Percentiles rank a stretch among this genome's conserved stretches.
Conservation (phyloP, 139 green algal genomes). For the Tetraselmis striata region DNA sequence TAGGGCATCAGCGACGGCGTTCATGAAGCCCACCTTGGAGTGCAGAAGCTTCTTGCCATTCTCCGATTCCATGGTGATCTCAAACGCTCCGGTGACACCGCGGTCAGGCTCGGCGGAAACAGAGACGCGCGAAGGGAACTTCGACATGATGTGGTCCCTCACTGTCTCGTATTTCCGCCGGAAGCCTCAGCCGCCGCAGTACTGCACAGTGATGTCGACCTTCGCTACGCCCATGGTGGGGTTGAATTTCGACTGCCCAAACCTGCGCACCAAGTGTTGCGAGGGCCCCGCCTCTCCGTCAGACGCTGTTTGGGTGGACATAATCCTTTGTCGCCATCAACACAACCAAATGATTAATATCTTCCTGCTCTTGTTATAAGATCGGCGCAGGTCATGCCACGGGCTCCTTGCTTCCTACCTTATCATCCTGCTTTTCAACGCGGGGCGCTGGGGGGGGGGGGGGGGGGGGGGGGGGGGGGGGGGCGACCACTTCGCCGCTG, state of each 20-base stretch:
- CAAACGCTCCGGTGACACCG: not conserved
- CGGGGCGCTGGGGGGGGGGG: no score
- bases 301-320: no score
- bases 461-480: no score
- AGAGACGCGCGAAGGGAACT: not conserved
- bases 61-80: not conserved
- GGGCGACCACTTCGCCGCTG: no score
- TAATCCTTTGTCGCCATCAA: no score
- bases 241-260: not conserved
- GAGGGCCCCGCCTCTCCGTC: no score
- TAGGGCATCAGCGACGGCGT: not conserved
- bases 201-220: not conserved
- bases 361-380: no score
- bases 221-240: not conserved
- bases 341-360: no score
- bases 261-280: no score
- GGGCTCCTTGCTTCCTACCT: no score
- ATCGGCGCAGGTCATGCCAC: no score
- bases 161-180: not conserved
- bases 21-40: not conserved
- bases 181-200: not conserved
- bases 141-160: not conserved
- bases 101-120: not conserved
- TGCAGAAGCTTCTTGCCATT: not conserved
- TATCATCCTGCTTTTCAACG: no score